Percentiles rank a stretch among this genome's conserved stretches.
Evolutionary conservation across 2,329 filamentous ascomycete genomes (phyloP).

Genomic region (Colletotrichum echinochloae): DNA sequence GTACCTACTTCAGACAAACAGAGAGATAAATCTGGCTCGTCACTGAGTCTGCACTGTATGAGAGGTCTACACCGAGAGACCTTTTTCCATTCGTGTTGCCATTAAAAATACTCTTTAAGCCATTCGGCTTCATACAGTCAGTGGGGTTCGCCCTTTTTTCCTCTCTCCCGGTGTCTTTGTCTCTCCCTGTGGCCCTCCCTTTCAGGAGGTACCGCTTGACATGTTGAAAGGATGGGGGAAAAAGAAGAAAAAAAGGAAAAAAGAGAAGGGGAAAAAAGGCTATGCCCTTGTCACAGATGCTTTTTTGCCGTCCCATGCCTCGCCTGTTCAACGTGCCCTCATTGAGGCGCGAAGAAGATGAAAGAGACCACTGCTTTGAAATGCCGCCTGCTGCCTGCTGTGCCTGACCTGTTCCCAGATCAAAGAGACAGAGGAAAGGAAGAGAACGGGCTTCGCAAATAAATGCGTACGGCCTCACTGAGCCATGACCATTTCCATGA

Average conservation of each 20-base stretch:
- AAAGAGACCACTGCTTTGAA: conserved; percentile 3
- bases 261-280: neutral
- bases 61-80: neutral
- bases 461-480: conserved; percentile 2
- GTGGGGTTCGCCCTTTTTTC: no score
- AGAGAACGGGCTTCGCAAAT: neutral
- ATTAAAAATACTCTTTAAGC: neutral
- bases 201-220: neutral
- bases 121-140: neutral
- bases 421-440: neutral
- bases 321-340: neutral
- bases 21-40: neutral
- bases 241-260: neutral
- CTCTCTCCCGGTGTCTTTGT: neutral
- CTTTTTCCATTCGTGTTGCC: neutral
- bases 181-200: neutral
- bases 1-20: neutral
- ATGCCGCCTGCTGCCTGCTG: neutral
- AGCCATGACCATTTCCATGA: conserved; percentile 8
- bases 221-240: neutral
- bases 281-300: neutral
- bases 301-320: neutral
- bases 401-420: neutral
- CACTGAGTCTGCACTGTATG: neutral
- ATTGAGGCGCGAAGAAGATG: neutral